Percentiles rank a stretch among this genome's conserved stretches.
Evolutionary conservation across 2,329 filamentous ascomycete species (phyloP).

Genomic region (Ophiostoma triangulosporum): DNA sequence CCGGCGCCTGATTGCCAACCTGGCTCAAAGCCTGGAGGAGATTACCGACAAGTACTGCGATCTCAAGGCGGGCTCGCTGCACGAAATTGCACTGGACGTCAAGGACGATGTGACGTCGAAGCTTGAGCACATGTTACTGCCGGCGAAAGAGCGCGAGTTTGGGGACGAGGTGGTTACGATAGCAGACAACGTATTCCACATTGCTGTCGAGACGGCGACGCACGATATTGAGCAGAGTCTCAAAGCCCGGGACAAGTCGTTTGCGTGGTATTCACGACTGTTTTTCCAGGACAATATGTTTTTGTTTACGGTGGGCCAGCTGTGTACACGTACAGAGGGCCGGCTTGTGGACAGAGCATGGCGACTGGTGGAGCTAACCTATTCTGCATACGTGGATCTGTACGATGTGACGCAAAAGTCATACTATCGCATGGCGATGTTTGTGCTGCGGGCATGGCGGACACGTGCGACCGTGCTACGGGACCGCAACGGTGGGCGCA

Average conservation of each 20-base stretch:
- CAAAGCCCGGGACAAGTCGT: conserved; percentile 30
- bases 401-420: conserved; percentile 33
- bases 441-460: conserved; percentile 39
- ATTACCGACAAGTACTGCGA: conserved; percentile 39
- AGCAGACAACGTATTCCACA: conserved; percentile 42
- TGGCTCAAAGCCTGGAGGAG: conserved; percentile 30
- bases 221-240: conserved; percentile 32
- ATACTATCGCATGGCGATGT: conserved; percentile 31
- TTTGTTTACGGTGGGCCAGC: conserved; percentile 39
- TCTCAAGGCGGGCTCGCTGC: conserved; percentile 36
- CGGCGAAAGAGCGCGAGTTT: conserved; percentile 33
- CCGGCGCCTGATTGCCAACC: conserved; percentile 25
- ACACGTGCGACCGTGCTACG: conserved; percentile 30
- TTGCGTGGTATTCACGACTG: conserved; percentile 40
- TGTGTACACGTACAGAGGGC: conserved; percentile 35
- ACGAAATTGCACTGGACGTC: conserved; percentile 35
- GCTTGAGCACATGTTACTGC: conserved; percentile 32
- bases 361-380: conserved; percentile 32
- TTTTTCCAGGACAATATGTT: conserved; percentile 45
- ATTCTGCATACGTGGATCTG: conserved; percentile 36
- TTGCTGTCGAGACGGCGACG: conserved; percentile 35
- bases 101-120: conserved; percentile 36
- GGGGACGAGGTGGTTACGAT: conserved; percentile 34
- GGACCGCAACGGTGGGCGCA: conserved; percentile 20
- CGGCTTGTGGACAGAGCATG: conserved; percentile 40